Evolutionary conservation across 371 early-diverging fungal genomes (phyloP).

Genomic region (Rhizomucor pusillus): DNA sequence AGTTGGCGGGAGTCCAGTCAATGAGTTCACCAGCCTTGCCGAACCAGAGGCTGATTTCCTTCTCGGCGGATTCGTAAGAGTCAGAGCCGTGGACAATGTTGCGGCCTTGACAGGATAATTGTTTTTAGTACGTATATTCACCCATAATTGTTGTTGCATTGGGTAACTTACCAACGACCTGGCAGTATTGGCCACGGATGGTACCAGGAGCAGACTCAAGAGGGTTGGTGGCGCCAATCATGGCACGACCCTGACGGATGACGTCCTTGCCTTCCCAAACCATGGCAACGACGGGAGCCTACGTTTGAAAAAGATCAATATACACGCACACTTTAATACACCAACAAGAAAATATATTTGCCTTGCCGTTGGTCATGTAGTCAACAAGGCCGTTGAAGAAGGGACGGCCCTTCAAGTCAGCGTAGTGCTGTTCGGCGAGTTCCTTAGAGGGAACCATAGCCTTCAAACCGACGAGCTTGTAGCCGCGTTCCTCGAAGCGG

Average conservation of each 20-base stretch:
- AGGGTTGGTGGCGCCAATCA: conserved; percentile 88
- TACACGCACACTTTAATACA: background rate
- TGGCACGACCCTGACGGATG: conserved; percentile 83
- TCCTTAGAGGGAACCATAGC: conserved; percentile 59
- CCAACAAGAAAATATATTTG: background rate
- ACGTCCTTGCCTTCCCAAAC: conserved; percentile 91
- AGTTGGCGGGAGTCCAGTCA: conserved; percentile 44
- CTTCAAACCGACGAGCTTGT: conserved; percentile 62
- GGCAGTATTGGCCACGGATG: conserved; percentile 91
- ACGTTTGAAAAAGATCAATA: background rate
- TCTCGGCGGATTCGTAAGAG: conserved; percentile 86
- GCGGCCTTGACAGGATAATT: conserved; percentile 54
- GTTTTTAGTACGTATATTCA: no score
- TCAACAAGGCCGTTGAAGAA: conserved; percentile 87
- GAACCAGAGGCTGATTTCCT: conserved; percentile 94
- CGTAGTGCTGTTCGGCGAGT: conserved; percentile 88
- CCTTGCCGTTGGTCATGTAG: conserved; percentile 61
- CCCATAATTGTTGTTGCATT: no score
- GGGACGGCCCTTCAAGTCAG: conserved; percentile 76
- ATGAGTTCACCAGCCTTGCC: conserved; percentile 57
- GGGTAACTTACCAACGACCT: conserved; percentile 11
- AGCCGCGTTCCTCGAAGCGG: conserved; percentile 80
- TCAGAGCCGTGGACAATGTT: conserved; percentile 97
- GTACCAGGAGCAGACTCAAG: conserved; percentile 87
- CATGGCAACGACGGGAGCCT: conserved; percentile 75